Percentiles rank a stretch among this genome's conserved stretches.
These are phyloP conservation scores for Plantago major DNA, from an alignment of 257 asterid genomes.

Conservation along the genomic window DNA sequence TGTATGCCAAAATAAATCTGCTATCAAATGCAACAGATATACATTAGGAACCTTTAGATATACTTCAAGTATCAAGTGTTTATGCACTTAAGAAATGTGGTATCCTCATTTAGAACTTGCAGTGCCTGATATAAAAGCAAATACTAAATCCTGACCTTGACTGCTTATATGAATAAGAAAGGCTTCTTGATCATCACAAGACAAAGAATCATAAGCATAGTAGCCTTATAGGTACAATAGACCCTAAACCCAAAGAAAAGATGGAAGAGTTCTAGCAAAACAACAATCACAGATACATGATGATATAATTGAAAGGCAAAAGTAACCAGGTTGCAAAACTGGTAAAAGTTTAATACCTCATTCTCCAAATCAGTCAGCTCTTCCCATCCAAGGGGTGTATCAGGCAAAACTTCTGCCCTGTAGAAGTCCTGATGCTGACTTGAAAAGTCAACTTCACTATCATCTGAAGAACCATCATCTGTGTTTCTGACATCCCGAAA, in stretches of 20 bases:
- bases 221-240: neutral
- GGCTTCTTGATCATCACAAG: no score
- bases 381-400: slow-evolving; percentile 44
- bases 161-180: neutral
- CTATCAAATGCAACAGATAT: slow-evolving; percentile 15
- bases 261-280: neutral
- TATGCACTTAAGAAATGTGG: slow-evolving; percentile 2
- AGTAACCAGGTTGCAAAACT: slow-evolving; percentile 11
- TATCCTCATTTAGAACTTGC: slow-evolving; percentile 2
- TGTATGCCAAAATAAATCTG: slow-evolving; percentile 55
- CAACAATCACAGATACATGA: neutral
- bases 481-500: slow-evolving; percentile 39
- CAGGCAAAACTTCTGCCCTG: slow-evolving; percentile 36
- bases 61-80: slow-evolving; percentile 4
- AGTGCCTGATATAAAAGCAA: slow-evolving; percentile 15
- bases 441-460: slow-evolving; percentile 76
- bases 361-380: slow-evolving; percentile 49
- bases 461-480: slow-evolving; percentile 62
- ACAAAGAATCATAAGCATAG: neutral
- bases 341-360: slow-evolving; percentile 46
- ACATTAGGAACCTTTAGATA: slow-evolving; percentile 14
- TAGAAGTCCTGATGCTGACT: slow-evolving; percentile 32
- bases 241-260: no score
- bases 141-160: slow-evolving; percentile 11
- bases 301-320: slow-evolving; percentile 6